Base-by-base conservation (phyloP, 352 stramenopile genomes). In the Phytopythium cucurbitacearum region DNA sequence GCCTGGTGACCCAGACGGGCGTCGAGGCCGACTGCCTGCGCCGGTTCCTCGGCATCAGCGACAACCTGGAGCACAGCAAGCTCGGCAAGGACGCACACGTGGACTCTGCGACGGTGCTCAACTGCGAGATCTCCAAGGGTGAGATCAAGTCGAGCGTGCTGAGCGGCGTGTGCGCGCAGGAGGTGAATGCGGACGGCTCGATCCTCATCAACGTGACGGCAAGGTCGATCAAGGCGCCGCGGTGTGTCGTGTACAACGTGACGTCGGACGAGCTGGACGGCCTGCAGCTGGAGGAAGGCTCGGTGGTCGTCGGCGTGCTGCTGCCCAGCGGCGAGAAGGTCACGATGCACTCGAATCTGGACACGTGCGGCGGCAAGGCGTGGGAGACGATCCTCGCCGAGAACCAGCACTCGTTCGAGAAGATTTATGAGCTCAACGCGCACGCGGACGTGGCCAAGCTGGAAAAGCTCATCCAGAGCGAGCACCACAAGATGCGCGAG, bases 161-260 rank as follows among this genome's bases (percentile, higher is more conserved):
- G 21, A 95, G 87, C 46, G 84, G 91, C 52, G 95, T 99, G 12
- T 83, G 73, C 44, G 85, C 90, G 7, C 76, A 78, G 21, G 80
- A 97, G 53, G 79, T 99, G 53, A 85, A 95, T 40, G 94, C 85
- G 1, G 82, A 98, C 52, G 91, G 93, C 53, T 98, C 92, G 50
- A 98, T 99, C 56, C 74, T 99, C 48, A 98, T 99, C 57, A 99
- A 99, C 73, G 97, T 98, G 47, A 98, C 95, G 10, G 96, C 96
- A 10, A 94, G 92, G 57, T 97, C 92, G 39, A 98, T 99, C 65
- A 82, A 77, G n/a, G 95, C 94, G 5, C 90, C 90, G 51, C 89
- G 92, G 43, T 96, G 88, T 56, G 95, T 99, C 32, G 70, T 98
- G 51, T 99, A 99, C 83, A 99, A 99, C 70, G 80, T 99, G 13